A percentile compares a stretch with the other conserved stretches of the same genome.
These are phyloP conservation scores for Sporothrix globosa DNA, from an alignment of 2,329 filamentous ascomycete genomes.

Conservation along the genomic window DNA sequence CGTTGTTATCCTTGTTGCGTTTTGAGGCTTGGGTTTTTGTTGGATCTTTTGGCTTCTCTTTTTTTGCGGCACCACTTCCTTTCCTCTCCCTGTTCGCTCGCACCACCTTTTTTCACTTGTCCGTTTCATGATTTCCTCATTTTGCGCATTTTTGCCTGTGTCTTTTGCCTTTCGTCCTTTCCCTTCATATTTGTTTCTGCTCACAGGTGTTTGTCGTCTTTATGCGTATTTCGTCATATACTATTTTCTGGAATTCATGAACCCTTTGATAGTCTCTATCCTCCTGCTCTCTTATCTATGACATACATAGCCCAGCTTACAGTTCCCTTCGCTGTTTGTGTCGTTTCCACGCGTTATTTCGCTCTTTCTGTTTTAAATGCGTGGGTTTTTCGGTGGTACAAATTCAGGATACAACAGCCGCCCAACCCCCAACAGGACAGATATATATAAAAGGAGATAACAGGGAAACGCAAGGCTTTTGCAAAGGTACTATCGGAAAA, in stretches of 20 bases:
- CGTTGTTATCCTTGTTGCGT: background rate
- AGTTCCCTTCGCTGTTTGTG: background rate
- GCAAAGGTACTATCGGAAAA: background rate
- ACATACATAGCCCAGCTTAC: conserved; percentile 17
- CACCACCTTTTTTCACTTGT: background rate
- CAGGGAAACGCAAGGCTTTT: background rate
- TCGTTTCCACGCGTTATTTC: too few species aligned
- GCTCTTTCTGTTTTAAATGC: background rate
- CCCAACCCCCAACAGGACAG: background rate
- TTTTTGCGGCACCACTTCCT: background rate
- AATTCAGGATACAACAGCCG: background rate
- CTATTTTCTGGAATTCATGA: conserved; percentile 34
- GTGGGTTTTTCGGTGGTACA: background rate
- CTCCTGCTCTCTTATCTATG: conserved; percentile 23
- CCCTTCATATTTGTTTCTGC: conserved; percentile 18
- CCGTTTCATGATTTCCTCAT: conserved; percentile 12
- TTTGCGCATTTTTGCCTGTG: background rate
- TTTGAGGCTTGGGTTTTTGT: background rate
- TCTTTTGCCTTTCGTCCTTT: background rate
- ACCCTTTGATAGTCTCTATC: conserved; percentile 27
- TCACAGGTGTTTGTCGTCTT: conserved; percentile 35
- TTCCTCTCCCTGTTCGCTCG: background rate
- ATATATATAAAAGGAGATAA: too few species aligned
- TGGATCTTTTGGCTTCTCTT: background rate
- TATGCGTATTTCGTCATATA: conserved; percentile 32